phyloP scores from a whole-genome alignment of 345 rosid genomes.

The Adansonia digitata region DNA sequence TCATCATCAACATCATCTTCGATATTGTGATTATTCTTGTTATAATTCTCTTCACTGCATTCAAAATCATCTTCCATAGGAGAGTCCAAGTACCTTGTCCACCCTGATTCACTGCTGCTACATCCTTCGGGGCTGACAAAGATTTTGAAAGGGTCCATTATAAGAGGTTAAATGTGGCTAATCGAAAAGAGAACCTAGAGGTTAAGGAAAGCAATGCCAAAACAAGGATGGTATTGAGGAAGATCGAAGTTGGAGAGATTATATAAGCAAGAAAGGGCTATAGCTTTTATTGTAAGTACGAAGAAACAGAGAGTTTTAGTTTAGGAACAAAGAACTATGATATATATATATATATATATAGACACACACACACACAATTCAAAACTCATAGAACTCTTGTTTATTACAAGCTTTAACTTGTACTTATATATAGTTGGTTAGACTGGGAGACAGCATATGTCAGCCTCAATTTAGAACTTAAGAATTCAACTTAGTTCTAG shows the following conservation, averaged over 20 bases:
- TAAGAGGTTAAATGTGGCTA: not conserved
- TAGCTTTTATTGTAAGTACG: not conserved
- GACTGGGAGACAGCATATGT: too few relatives aligned
- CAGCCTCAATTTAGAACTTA: not conserved
- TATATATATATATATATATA: too few relatives aligned
- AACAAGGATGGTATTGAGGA: not conserved
- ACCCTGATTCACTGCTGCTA: slow-evolving; percentile 85
- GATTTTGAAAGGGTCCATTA: slow-evolving; percentile 33
- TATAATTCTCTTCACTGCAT: slow-evolving; percentile 25
- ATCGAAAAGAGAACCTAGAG: not conserved
- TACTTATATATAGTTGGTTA: not conserved
- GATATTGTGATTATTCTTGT: slow-evolving; percentile 10
- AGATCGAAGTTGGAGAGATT: not conserved
- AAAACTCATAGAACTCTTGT: too few relatives aligned
- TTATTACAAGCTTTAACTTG: slow-evolving; percentile 2
- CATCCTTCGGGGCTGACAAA: slow-evolving; percentile 48
- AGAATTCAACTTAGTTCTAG: not conserved
- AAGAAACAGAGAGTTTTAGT: not conserved
- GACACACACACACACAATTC: too few relatives aligned
- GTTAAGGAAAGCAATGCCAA: not conserved
- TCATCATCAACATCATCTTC: slow-evolving; percentile 16
- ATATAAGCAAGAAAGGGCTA: not conserved
- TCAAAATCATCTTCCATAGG: slow-evolving; percentile 48
- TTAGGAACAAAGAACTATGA: not conserved
- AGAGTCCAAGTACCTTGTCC: slow-evolving; percentile 62